Base-by-base conservation (phyloP, 768 basidiomycete species). In the Crepidotus variabilis region DNA sequence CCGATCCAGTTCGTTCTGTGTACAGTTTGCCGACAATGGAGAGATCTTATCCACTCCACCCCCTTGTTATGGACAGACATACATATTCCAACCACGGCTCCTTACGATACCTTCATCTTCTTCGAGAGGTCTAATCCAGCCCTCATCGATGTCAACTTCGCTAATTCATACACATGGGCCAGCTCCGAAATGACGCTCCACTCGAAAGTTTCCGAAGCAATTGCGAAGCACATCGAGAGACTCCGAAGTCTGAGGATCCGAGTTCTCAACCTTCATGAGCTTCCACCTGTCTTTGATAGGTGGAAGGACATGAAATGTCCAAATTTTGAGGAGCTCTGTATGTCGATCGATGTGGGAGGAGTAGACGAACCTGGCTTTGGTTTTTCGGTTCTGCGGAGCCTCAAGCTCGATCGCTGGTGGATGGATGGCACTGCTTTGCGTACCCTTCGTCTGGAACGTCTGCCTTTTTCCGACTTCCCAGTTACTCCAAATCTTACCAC, bases 21-120 rank as follows among this genome's bases (percentile, higher is more conserved):
- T 32, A 63, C 60, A 10, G 67, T 75, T 43, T 74, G 69, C 57
- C 61, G 60, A 39, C 55, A 52, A 13, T 70, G 71, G 67, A 56
- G 72, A 22, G 39, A 60, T 1, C 34, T 73, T 6, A 65, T 65
- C 13, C 16, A 69, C 13, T 43, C 51, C 22, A 50, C 65, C 13
- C 72, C 72, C 1, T 55, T 51, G 10, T 56, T 74, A 2, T 76
- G 75, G 75, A 61, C 60, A 1, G 50, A 48, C 6, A 67, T 72
- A 34, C 34, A 54, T 9, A 28, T 71, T 16, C 54, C 62, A 18
- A 43, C 36, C 22, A 21, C 47, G 21, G 24, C 45, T 10, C 35
- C 59, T 4, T 55, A 65, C 23, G 28, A 59, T 16, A 39, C 47
- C 34, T 55, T 55, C 5, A 50, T 60, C n/a, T 71, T 65, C 61